Percentiles rank a stretch among this genome's conserved stretches.
Evolutionary conservation across 768 basidiomycete genomes (phyloP).

Genomic region (Boletus sp.): DNA sequence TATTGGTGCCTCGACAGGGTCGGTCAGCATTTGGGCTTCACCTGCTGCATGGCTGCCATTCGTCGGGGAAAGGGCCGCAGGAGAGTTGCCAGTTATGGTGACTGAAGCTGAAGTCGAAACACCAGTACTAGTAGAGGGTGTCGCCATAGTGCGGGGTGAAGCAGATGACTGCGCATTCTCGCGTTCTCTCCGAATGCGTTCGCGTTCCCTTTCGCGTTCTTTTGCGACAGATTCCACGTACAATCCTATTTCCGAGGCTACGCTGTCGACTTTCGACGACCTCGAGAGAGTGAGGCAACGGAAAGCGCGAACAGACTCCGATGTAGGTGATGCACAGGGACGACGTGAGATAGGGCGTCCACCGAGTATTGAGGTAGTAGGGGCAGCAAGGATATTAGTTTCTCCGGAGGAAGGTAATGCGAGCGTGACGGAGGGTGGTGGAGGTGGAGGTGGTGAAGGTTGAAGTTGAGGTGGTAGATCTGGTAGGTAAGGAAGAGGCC

Average conservation of each 20-base stretch:
- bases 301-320: slow-evolving; percentile 42
- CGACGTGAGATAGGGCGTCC: slow-evolving; percentile 33
- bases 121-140: slow-evolving; percentile 20
- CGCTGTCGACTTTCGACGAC: slow-evolving; percentile 46
- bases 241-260: slow-evolving; percentile 59
- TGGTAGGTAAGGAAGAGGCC: slow-evolving; percentile 55
- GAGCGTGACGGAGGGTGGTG: slow-evolving; percentile 32
- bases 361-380: slow-evolving; percentile 10
- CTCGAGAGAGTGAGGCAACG: slow-evolving; percentile 53
- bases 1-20: slow-evolving; percentile 13
- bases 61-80: slow-evolving; percentile 12
- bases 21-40: slow-evolving; percentile 22
- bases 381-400: neutral
- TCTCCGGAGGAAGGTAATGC: slow-evolving; percentile 21
- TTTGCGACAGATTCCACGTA: slow-evolving; percentile 76
- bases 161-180: slow-evolving; percentile 42
- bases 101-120: slow-evolving; percentile 9
- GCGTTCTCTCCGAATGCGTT: slow-evolving; percentile 65
- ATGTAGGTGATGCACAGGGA: slow-evolving; percentile 36
- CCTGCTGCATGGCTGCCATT: slow-evolving; percentile 8
- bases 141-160: slow-evolving; percentile 25
- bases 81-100: slow-evolving; percentile 11
- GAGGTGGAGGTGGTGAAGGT: slow-evolving; percentile 44
- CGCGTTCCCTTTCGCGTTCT: slow-evolving; percentile 77
- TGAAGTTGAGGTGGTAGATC: slow-evolving; percentile 65